Evolutionary conservation across 1,284 basidiomycete species (phyloP), one percentile per base, ranked within the genome.

Genomic region (Albatrellus sp.): DNA sequence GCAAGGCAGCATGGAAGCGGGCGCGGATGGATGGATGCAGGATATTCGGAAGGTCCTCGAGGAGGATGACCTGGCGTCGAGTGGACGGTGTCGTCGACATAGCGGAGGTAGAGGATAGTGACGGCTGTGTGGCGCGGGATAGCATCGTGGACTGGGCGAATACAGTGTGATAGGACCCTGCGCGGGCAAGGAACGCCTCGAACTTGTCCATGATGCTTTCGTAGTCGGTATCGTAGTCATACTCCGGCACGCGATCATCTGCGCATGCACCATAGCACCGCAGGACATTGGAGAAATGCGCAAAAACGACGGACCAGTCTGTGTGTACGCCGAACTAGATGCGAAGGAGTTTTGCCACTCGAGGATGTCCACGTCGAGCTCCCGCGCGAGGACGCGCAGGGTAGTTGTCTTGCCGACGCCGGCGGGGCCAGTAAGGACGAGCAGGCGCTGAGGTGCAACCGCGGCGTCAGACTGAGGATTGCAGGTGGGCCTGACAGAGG

Each of bases 11-110:
- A 52, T 96, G 90, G 56, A 98, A 93, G 1, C 77, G 72, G 3
- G 70, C 62, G 50, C 83, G 81, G 0, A 88, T 93, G 2, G 72
- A 65, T 1, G 71, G 61, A 56, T 93, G 86, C 4, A 88, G 65
- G 36, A 98, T 72, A 57, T 98, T 97, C 0, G 94, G 94, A 2
- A 98, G 70, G 48, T 97, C 90, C 59, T 97, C 92, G 7, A 98
- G 68, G 6, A 98, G 75, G 42, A 98, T 75, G 4, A 94, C 56
- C 40, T 75, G 74, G 7, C 66, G 66, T 38, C 61, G 67, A 0
- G 48, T 37, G 11, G 45, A 8, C 13, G 11, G 28, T 40, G 20
- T 8, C 29, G 20, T 29, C 4, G 34, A 9, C 13, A 9, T 17
- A 3, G 34, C 3, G 28, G 24, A 16, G 12, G 11, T 6, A 13